Conservation (phyloP, 441 rosid species). For the Capsella rubella region DNA sequence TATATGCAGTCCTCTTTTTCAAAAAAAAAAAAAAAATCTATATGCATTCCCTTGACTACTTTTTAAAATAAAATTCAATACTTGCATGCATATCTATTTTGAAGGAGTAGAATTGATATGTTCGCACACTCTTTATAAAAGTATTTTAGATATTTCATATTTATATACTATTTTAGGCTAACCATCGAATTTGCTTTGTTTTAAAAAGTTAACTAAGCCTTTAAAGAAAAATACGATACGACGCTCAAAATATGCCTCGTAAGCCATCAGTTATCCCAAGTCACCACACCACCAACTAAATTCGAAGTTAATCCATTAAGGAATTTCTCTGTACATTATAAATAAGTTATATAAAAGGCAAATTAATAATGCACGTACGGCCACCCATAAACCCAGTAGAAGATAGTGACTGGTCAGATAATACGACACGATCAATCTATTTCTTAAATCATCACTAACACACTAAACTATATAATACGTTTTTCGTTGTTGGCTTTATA, state of each 20-base stretch:
- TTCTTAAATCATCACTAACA: conserved; percentile 37
- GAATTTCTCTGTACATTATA: neutral
- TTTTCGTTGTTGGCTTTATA: conserved; percentile 10
- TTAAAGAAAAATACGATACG: neutral
- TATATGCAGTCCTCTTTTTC: neutral
- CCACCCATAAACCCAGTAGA: conserved; percentile 44
- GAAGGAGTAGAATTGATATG: neutral
- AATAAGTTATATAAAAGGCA: conserved; percentile 18
- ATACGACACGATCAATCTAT: conserved; percentile 39
- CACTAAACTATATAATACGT: neutral
- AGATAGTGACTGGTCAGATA: conserved; percentile 39
- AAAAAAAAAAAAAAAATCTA: too few species aligned
- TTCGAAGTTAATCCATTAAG: conserved; percentile 18
- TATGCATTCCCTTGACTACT: neutral
- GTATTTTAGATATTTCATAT: neutral
- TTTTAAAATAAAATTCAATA: too few species aligned
- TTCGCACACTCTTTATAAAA: neutral
- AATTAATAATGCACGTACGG: conserved; percentile 43
- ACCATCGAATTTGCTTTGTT: neutral
- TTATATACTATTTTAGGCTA: neutral
- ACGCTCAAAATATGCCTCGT: conserved; percentile 19
- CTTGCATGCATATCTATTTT: conserved; percentile 3
- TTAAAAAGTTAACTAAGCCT: neutral
- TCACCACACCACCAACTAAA: conserved; percentile 20
- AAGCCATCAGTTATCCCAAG: conserved; percentile 16